Conservation (phyloP, 495 filamentous ascomycete species). For the Letharia lupina region DNA sequence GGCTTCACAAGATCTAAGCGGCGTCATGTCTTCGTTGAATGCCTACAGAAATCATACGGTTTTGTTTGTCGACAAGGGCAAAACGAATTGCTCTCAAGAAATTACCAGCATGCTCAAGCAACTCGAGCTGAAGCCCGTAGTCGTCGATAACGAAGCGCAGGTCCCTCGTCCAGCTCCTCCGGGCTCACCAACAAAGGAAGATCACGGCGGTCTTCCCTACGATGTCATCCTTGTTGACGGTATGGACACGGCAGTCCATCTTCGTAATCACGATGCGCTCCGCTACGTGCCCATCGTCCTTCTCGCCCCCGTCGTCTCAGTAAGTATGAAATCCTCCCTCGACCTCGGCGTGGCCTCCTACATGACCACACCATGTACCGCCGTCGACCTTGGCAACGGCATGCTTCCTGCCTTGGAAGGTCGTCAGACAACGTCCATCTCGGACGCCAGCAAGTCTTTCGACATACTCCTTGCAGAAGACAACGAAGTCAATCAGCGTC, state of each 20-base stretch:
- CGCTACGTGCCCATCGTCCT: conserved; percentile 97
- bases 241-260: conserved; percentile 74
- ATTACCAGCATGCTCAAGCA: conserved; percentile 73
- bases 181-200: conserved; percentile 45
- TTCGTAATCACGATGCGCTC: conserved; percentile 85
- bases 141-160: conserved; percentile 59
- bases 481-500: conserved; percentile 93
- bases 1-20: conserved; percentile 69
- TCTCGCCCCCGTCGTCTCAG: conserved; percentile 80
- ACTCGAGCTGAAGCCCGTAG: conserved; percentile 71
- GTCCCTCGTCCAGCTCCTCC: conserved; percentile 51
- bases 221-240: conserved; percentile 97
- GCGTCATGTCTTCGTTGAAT: conserved; percentile 74
- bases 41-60: conserved; percentile 86
- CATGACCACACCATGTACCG: conserved; percentile 94
- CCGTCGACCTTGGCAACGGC: conserved; percentile 93
- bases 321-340: conserved; percentile 88
- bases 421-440: conserved; percentile 80
- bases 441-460: conserved; percentile 92
- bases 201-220: conserved; percentile 61
- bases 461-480: conserved; percentile 95
- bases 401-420: conserved; percentile 98
- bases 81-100: conserved; percentile 62
- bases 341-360: conserved; percentile 96
- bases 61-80: conserved; percentile 89